phyloP scores from a whole-genome alignment of 192 early-diverging fungal genomes.

The Backusella westeae region DNA sequence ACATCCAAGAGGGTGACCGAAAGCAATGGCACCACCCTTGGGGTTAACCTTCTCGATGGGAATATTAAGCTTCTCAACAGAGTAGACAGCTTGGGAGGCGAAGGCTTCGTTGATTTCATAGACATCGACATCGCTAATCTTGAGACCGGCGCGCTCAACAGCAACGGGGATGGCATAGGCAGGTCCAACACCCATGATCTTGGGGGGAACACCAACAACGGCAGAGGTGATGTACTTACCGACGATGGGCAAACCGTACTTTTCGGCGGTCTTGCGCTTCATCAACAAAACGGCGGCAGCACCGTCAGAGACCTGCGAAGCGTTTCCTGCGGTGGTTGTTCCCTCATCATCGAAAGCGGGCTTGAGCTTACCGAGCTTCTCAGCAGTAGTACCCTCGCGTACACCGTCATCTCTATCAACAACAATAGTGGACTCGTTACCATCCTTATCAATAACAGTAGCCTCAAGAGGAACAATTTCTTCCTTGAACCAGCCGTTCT shows the following conservation, averaged over 20 bases:
- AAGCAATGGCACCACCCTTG: slow-evolving; percentile 96
- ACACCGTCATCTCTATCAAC: slow-evolving; percentile 93
- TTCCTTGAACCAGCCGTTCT: slow-evolving; percentile 84
- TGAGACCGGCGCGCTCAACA: slow-evolving; percentile 75
- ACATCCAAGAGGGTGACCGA: slow-evolving; percentile 90
- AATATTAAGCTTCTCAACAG: slow-evolving; percentile 84
- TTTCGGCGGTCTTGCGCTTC: slow-evolving; percentile 88
- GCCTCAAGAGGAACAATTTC: slow-evolving; percentile 88
- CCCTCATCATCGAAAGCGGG: slow-evolving; percentile 87
- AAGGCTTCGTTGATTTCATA: slow-evolving; percentile 98
- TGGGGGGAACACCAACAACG: slow-evolving; percentile 87
- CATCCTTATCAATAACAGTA: slow-evolving; percentile 75
- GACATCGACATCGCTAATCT: slow-evolving; percentile 77
- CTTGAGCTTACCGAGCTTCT: slow-evolving; percentile 77
- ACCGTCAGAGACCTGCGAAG: slow-evolving; percentile 98
- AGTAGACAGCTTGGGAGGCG: slow-evolving; percentile 97
- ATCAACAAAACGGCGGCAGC: slow-evolving; percentile 95
- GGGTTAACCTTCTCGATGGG: slow-evolving; percentile 93
- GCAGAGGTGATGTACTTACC: slow-evolving; percentile 88
- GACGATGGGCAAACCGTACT: slow-evolving; percentile 78
- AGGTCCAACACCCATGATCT: slow-evolving; percentile 97
- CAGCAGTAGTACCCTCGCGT: slow-evolving; percentile 75
- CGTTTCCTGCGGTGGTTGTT: slow-evolving; percentile 90
- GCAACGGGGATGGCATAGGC: slow-evolving; percentile 93
- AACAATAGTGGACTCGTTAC: slow-evolving; percentile 67